Evolutionary conservation across 768 basidiomycete species (phyloP), one percentile per base, ranked within the genome.

Genomic region (Pisolithus orientalis): DNA sequence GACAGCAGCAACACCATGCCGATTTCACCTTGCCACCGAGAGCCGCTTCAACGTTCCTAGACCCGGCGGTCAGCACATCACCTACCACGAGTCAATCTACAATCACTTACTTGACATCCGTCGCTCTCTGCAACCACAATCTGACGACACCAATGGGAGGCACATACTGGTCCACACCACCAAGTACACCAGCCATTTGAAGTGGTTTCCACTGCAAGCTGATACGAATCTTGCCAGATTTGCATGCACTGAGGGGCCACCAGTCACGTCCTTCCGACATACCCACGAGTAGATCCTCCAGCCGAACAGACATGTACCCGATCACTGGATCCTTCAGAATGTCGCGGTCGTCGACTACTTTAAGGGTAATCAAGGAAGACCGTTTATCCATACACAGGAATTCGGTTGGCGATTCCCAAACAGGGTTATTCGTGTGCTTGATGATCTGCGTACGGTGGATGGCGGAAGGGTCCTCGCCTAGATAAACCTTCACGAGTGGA

Each of bases 181-280:
- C 83, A 54, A 97, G 65, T 49, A 84, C 84, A n/a, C 95, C 96
- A n/a, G 94, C 82, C 85, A 98, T 94, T 37, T 82, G 77, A 57
- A 98, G 73, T 5, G 95, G 94, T 70, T 95, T 97, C 93, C 94
- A 99, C 54, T 92, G 85, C 0, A 86, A 85, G 47, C 84, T 87
- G 38, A 96, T 61, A 56, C 94, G 77, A 44, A 95, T 59, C 64
- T 83, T 87, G 16, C 95, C 96, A 24, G 73, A 78, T 65, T 80
- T 84, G 67, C 84, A 85, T 28, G 80, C 79, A 54, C 78, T 84
- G 52, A 99, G 70, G 4, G 87, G 84, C 85, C 93, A 95, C 96
- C 96, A 98, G 68, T 96, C 94, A 55, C 83, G 79, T 54, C 81
- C 77, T 6, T 75, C 76, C 54, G 86, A 78, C 44, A 76, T 75